Percentiles rank a stretch among this genome's conserved stretches.
phyloP scores from a whole-genome alignment of 208 protist genomes.

The Acanthamoeba healyi region DNA sequence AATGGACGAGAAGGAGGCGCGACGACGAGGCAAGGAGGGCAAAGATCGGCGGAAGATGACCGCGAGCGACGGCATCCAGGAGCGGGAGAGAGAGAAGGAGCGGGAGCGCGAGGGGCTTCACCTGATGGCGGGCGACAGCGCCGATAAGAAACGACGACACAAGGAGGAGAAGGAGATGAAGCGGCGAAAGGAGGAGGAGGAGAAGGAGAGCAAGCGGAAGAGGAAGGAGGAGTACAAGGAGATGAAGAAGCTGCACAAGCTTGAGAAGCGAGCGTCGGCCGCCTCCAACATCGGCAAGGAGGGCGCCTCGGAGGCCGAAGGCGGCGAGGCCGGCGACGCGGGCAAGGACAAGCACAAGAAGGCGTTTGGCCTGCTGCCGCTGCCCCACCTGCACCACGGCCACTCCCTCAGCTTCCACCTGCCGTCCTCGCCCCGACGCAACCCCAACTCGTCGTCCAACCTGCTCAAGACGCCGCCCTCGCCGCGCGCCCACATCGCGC shows the following conservation, averaged over 20 bases:
- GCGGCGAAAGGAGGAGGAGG: conserved; percentile 23
- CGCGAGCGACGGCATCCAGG: too few species aligned
- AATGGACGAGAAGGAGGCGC: conserved; percentile 36
- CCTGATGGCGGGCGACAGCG: neutral
- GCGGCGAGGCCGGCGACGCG: too few species aligned
- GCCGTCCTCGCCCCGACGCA: neutral
- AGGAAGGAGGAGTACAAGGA: conserved; percentile 26
- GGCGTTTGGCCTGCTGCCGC: conserved; percentile 17
- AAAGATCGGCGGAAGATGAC: neutral
- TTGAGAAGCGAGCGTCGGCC: neutral
- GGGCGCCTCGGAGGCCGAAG: too few species aligned
- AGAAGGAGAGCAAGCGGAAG: neutral
- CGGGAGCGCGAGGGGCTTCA: too few species aligned
- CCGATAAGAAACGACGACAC: neutral
- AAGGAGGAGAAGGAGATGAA: conserved; percentile 46
- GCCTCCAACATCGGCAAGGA: too few species aligned
- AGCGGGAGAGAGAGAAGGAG: neutral
- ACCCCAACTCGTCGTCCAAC: too few species aligned
- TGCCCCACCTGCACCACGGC: neutral
- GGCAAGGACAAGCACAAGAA: conserved; percentile 18
- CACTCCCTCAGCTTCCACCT: conserved; percentile 37
- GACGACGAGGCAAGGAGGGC: neutral
- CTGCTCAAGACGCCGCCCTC: neutral
- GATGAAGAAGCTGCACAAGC: conserved; percentile 1
- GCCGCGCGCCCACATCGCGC: neutral